A percentile compares a stretch with the other conserved stretches of the same genome.
These are phyloP conservation scores for Aspergillus homomorphus DNA, from an alignment of 495 filamentous ascomycete species.

Conservation along the genomic window DNA sequence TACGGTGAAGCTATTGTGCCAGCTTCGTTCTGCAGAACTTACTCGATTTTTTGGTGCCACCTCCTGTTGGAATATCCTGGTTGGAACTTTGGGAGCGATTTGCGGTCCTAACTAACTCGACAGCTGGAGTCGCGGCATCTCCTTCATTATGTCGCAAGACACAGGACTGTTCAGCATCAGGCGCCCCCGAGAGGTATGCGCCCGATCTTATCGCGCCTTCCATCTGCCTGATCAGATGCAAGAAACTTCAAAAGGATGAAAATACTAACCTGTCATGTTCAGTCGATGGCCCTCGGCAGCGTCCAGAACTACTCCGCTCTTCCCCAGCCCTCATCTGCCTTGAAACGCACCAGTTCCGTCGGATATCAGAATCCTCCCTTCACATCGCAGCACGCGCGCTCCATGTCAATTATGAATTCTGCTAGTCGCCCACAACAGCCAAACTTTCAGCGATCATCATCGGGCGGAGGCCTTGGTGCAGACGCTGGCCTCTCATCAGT, in stretches of 20 bases:
- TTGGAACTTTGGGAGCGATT: not conserved
- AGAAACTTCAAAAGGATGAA: conserved; percentile 2
- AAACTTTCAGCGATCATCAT: conserved; percentile 78
- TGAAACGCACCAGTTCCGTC: conserved; percentile 90
- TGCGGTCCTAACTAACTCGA: not conserved
- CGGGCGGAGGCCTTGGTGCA: conserved; percentile 64
- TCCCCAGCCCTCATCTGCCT: conserved; percentile 86
- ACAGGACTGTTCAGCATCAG: conserved; percentile 70
- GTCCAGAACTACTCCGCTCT: conserved; percentile 77
- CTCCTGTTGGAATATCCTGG: not conserved
- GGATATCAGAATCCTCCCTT: conserved; percentile 61
- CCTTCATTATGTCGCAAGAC: conserved; percentile 67
- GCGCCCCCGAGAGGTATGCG: conserved; percentile 66
- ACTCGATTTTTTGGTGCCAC: not conserved
- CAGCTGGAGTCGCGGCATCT: conserved; percentile 35
- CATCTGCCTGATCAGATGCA: conserved; percentile 2
- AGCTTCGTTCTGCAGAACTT: not conserved
- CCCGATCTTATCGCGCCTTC: not conserved
- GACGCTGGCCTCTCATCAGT: conserved; percentile 80
- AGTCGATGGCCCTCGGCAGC: conserved; percentile 55
- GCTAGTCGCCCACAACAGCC: conserved; percentile 83
- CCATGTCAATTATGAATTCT: conserved; percentile 82
- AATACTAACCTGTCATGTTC: conserved; percentile 15
- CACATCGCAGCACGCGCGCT: conserved; percentile 70
- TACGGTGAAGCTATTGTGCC: not conserved